A percentile compares a stretch with the other conserved stretches of the same genome.
phyloP scores from a whole-genome alignment of 1,284 basidiomycete genomes.

The Inonotus obliquus region DNA sequence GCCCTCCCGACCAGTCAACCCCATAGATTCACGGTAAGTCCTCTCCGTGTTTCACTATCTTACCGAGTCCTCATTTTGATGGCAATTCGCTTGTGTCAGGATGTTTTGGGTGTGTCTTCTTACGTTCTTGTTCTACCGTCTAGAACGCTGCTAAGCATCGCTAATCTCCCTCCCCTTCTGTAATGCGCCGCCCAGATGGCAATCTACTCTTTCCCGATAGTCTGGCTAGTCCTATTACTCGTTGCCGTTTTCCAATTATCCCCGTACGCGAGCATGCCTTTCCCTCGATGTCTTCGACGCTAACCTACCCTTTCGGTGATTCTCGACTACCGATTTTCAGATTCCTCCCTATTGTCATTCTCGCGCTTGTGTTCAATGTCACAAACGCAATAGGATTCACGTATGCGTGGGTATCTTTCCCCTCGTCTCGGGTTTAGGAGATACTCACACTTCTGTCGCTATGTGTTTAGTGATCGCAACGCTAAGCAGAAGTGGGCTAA shows the following conservation, averaged over 20 bases:
- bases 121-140: background rate
- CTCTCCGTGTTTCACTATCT: conserved; percentile 5
- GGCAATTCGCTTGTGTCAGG: conserved; percentile 35
- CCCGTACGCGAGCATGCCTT: conserved; percentile 46
- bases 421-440: conserved; percentile 6
- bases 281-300: background rate
- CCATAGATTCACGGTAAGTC: conserved; percentile 81
- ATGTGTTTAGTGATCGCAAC: conserved; percentile 74
- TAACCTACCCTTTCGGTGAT: background rate
- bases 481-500: conserved; percentile 83
- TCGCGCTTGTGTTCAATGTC: conserved; percentile 88
- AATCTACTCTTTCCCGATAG: conserved; percentile 82
- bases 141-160: background rate
- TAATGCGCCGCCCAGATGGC: conserved; percentile 53
- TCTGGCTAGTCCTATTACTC: conserved; percentile 83
- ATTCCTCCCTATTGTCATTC: conserved; percentile 82
- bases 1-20: conserved; percentile 88
- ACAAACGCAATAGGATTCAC: conserved; percentile 92
- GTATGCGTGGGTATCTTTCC: conserved; percentile 60
- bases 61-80: background rate
- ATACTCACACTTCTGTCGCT: background rate
- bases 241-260: conserved; percentile 86
- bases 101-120: conserved; percentile 79
- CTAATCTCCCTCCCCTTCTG: background rate
- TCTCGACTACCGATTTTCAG: conserved; percentile 32